These are phyloP conservation scores for Suhomyces bokatorum DNA, from an alignment of 1,139 yeast species.

Conservation along the genomic window DNA sequence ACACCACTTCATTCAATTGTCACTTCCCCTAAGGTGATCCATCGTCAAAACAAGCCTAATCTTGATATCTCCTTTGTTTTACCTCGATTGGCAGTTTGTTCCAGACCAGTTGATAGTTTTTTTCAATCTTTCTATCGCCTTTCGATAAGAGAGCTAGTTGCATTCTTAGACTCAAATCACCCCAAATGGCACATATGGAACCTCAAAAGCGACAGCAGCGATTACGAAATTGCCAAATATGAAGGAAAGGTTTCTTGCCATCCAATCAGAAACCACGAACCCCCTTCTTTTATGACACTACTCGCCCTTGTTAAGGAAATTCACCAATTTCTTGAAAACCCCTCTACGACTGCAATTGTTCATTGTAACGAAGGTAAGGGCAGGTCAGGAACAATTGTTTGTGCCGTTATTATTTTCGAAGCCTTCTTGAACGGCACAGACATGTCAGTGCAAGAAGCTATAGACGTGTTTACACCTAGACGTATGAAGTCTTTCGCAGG, in stretches of 20 bases:
- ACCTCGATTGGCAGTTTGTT: constrained; percentile 61
- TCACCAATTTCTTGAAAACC: constrained; percentile 35
- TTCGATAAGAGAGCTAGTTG: constrained; percentile 50
- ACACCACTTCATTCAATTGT: constrained; percentile 20
- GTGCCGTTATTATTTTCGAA: constrained; percentile 63
- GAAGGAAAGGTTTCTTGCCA: constrained; percentile 32
- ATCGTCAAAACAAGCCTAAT: constrained; percentile 20
- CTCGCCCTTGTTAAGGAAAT: constrained; percentile 48
- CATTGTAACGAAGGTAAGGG: constrained; percentile 96
- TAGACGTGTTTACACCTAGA: constrained; percentile 50
- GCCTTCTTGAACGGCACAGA: constrained; percentile 17
- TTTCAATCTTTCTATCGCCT: constrained; percentile 56
- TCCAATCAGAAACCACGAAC: constrained; percentile 76
- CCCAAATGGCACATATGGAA: constrained; percentile 72
- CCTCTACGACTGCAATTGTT: constrained; percentile 55
- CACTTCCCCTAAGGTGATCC: constrained; percentile 30
- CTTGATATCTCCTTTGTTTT: constrained; percentile 69
- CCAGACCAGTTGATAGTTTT: constrained; percentile 62
- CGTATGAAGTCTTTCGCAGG: constrained; percentile 63
- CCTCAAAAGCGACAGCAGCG: constrained; percentile 47
- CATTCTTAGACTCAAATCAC: constrained; percentile 53
- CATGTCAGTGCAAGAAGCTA: constrained; percentile 42
- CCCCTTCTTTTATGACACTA: constrained; percentile 63
- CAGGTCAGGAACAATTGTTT: constrained; percentile 74
- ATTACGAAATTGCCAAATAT: constrained; percentile 48